Base-by-base conservation (phyloP, 139 green algal species). In the Tetraselmis striata region DNA sequence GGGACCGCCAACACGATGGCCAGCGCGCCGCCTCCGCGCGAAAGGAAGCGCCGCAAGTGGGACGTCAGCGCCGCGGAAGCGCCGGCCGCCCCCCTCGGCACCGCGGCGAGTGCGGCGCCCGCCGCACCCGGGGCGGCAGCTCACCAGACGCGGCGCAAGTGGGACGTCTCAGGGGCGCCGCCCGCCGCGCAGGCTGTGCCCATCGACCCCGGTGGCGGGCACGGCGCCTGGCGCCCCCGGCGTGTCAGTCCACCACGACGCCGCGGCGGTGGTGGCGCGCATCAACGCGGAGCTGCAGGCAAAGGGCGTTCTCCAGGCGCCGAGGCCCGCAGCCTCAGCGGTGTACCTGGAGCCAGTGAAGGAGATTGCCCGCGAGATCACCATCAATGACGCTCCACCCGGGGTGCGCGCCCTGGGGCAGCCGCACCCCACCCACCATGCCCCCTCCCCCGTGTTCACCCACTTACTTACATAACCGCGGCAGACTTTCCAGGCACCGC, bases 371-470 rank as follows among this genome's bases (percentile, higher is more conserved):
- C 77, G 81, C 0, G 88, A 92, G 29, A 87, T 93, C 1, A 27
- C 32, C 1, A 92, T 93, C 75, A 93, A 93, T 28, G 85, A 91
- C 74, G 88, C 87, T 1, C 76, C 85, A 1, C 74, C 85, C 0
- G 30, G 78, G 0, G 59, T 88, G 11, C 84, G 90, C 28, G 45
- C 11, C 18, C 45, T 5, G 45, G 45, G 45, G 11, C 45, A 67
- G 45, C 18, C 45, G 45, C 45, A 67, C 45, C 11, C 45, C 45
- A 67, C 45, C 45, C 5, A 18, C 11, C 45, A 25, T 25, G 45
- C 18, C 11, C 45, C 5, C 18, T 67, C 11, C 18, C 45, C 5
- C 45, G 45, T 67, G 45, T 18, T 67, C 5, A 5, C 45, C 11
- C 45, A 18, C 45, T 67, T 67, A 5, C 45, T 25, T 67, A n/a